Conservation (phyloP, 306 rosid species). For the Cucurbita moschata region DNA sequence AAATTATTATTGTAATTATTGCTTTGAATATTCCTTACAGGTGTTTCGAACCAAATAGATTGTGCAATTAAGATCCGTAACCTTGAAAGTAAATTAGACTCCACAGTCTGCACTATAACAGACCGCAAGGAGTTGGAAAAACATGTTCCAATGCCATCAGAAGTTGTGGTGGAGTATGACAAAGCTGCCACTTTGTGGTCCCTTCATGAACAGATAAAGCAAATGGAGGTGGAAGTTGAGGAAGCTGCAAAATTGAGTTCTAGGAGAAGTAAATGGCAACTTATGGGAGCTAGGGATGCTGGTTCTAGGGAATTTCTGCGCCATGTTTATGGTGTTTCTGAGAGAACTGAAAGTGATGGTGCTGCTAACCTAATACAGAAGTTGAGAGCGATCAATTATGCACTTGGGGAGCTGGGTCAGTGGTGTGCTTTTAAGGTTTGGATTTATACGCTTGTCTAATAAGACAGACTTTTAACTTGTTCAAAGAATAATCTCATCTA, state of each 20-base stretch:
- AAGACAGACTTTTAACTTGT: neutral
- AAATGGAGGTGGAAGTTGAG: slow-evolving; percentile 93
- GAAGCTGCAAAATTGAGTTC: slow-evolving; percentile 91
- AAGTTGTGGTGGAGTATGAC: slow-evolving; percentile 79
- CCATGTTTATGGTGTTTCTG: slow-evolving; percentile 98
- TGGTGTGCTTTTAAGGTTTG: slow-evolving; percentile 94
- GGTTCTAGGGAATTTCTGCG: slow-evolving; percentile 95
- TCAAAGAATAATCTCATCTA: neutral
- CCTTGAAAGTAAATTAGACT: slow-evolving; percentile 97
- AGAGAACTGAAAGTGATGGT: slow-evolving; percentile 97
- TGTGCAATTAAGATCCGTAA: slow-evolving; percentile 96
- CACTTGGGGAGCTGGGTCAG: slow-evolving; percentile 97
- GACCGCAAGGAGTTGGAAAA: slow-evolving; percentile 96
- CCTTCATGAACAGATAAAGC: slow-evolving; percentile 89
- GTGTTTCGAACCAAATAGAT: slow-evolving; percentile 94
- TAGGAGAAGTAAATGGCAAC: slow-evolving; percentile 98
- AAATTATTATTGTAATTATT: neutral
- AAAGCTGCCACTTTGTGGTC: slow-evolving; percentile 90
- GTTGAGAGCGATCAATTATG: slow-evolving; percentile 93
- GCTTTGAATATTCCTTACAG: slow-evolving; percentile 36
- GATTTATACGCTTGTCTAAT: neutral
- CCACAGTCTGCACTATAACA: slow-evolving; percentile 85
- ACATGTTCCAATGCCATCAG: slow-evolving; percentile 97
- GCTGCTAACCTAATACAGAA: slow-evolving; percentile 92
- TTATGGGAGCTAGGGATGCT: slow-evolving; percentile 99